Evolutionary conservation across 805 yeast genomes (phyloP), one percentile per base, ranked within the genome.

Genomic region (Suhomyces vadensis): DNA sequence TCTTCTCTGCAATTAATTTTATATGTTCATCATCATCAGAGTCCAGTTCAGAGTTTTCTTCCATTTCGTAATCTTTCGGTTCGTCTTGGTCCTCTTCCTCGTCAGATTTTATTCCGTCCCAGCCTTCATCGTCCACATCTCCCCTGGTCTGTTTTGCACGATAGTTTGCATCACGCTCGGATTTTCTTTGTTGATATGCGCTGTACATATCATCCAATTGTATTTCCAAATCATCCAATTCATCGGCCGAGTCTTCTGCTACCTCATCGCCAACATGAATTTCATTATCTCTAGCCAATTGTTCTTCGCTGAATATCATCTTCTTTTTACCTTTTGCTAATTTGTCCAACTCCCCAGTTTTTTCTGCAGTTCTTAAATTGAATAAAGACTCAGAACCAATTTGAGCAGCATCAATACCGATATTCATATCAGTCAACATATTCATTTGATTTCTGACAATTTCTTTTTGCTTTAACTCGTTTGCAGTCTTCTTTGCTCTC

Each of bases 381-480:
- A 94, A 94, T 46, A 89, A 71, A 1, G 91, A 78, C 47, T 86
- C 91, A 43, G 85, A 75, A 27, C 94, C 96, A 47, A 81, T 73
- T 42, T 78, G 78, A 13, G 88, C 92, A 13, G 97, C 96, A 61
- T 94, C 99, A 43, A 88, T 74, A 77, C 98, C 97, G 50, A 94
- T 82, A 58, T 90, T 95, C 71, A 78, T 80, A 58, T 95, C 96
- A 5, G 97, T 87, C 46, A 87, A 73, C 96, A 94, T 91, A 64
- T 87, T 88, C 92, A 94, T 84, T 69, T 94, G 97, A 87, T 89
- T 84, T 71, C 98, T 81, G 39, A 78, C 74, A 38, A 92, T 79
- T 61, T 92, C 97, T 64, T 86, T 87, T 63, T 89, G 96, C 58
- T 88, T 89, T 50, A 65, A 52, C 66, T 91, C 97, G 62, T 94